These are phyloP conservation scores for Metarhizium guizhouense DNA, from an alignment of 2,329 filamentous ascomycete genomes.

Conservation along the genomic window DNA sequence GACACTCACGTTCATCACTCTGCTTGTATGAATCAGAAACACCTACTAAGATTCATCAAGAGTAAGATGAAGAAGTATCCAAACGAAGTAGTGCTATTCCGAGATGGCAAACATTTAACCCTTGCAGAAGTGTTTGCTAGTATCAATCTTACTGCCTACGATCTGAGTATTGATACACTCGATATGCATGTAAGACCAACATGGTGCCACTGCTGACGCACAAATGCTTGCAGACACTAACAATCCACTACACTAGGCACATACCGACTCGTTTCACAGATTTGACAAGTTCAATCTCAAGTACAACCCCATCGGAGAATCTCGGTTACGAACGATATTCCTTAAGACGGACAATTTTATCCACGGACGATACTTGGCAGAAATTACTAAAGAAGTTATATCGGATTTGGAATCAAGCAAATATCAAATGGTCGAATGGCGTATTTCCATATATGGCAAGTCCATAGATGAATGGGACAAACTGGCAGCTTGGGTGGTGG, in stretches of 20 bases:
- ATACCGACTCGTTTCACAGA: constrained; percentile 95
- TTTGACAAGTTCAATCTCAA: constrained; percentile 99
- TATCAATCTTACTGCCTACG: constrained; percentile 94
- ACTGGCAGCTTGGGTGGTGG: constrained; percentile 90
- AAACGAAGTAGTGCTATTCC: constrained; percentile 84
- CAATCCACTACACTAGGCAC: constrained; percentile 47
- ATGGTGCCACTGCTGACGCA: not conserved
- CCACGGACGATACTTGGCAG: constrained; percentile 86
- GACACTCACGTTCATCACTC: constrained; percentile 99
- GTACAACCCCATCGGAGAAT: constrained; percentile 96
- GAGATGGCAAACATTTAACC: constrained; percentile 88
- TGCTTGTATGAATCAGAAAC: constrained; percentile 99
- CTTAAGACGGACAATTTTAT: constrained; percentile 98
- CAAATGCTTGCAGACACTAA: not conserved
- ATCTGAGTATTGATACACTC: constrained; percentile 93
- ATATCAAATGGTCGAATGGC: constrained; percentile 99
- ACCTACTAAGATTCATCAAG: constrained; percentile 96
- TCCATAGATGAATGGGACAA: constrained; percentile 96
- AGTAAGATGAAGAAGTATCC: constrained; percentile 99
- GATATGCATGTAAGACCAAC: constrained; percentile 83
- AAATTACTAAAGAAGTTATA: constrained; percentile 97
- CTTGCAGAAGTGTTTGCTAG: constrained; percentile 91
- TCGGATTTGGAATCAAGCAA: constrained; percentile 96
- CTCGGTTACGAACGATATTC: constrained; percentile 92
- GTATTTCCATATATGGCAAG: constrained; percentile 93